phyloP scores from a whole-genome alignment of 768 basidiomycete species.

The Tulasnella sp. region DNA sequence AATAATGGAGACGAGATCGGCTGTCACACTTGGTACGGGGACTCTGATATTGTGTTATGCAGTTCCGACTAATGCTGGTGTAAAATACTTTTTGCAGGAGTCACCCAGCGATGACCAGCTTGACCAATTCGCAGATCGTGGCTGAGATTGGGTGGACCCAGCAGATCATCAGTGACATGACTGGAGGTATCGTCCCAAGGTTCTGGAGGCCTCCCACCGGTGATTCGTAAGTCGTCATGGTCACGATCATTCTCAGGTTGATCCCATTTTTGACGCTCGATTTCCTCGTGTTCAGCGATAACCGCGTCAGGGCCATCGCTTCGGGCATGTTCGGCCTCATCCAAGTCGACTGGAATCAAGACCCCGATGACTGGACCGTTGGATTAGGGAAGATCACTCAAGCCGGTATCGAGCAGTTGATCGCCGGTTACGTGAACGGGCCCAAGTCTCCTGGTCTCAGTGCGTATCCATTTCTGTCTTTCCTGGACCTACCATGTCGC shows the following conservation, averaged over 20 bases:
- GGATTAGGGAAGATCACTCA: conserved; percentile 34
- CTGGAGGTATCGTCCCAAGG: conserved; percentile 58
- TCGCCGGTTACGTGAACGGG: too few relatives aligned
- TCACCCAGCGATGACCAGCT: conserved; percentile 72
- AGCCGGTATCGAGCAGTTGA: conserved; percentile 38
- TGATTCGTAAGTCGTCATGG: conserved; percentile 22
- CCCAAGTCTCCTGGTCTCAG: conserved; percentile 65
- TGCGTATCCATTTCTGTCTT: not conserved
- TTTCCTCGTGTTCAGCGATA: not conserved
- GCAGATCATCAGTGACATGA: conserved; percentile 61
- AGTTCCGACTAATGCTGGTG: too few relatives aligned
- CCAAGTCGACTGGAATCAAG: conserved; percentile 86
- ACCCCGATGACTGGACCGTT: conserved; percentile 28
- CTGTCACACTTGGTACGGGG: conserved; percentile 31
- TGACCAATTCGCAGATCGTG: conserved; percentile 38
- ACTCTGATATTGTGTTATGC: too few relatives aligned
- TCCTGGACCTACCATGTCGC: not conserved
- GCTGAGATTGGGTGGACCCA: conserved; percentile 79
- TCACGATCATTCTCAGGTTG: not conserved
- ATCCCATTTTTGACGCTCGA: not conserved
- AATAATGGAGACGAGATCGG: conserved; percentile 28
- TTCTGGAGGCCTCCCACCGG: conserved; percentile 88
- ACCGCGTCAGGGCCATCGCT: conserved; percentile 70
- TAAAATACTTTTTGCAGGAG: too few relatives aligned
- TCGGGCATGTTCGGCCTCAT: conserved; percentile 64